A percentile compares a stretch with the other conserved stretches of the same genome.
Evolutionary conservation across 768 basidiomycete genomes (phyloP).

Genomic region (Kondoa malvinella): DNA sequence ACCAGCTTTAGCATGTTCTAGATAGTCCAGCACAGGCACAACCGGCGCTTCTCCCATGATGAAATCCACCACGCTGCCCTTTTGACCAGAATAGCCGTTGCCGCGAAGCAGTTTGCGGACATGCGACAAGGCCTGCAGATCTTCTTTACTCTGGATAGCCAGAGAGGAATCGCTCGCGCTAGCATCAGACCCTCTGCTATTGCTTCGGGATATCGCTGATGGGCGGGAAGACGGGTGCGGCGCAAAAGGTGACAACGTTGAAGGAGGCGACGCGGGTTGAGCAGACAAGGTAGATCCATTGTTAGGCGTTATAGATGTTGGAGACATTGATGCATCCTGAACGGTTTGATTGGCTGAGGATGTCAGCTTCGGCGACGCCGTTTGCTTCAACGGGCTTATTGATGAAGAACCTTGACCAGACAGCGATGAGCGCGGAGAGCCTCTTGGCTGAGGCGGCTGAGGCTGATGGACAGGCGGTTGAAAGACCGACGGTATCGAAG

Average conservation of each 20-base stretch:
- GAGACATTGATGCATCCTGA: no score
- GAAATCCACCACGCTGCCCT: not conserved
- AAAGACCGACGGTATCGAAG: not conserved
- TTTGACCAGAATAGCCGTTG: not conserved
- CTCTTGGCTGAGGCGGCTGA: not conserved
- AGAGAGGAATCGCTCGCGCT: not conserved
- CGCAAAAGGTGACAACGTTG: not conserved
- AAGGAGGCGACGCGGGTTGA: not conserved
- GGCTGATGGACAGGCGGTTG: not conserved
- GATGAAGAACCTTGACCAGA: no score
- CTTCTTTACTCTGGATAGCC: slow-evolving; percentile 20
- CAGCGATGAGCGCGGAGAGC: no score
- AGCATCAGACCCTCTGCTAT: not conserved
- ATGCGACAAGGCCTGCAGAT: slow-evolving; percentile 20
- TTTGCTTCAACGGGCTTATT: no score
- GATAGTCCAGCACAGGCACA: not conserved
- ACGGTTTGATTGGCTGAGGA: no score
- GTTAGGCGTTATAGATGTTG: not conserved
- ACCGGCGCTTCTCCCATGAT: not conserved
- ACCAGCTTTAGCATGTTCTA: not conserved
- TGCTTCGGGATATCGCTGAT: not conserved
- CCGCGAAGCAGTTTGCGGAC: slow-evolving; percentile 17
- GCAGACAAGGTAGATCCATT: not conserved
- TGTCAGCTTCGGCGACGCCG: no score
- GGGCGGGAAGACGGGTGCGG: not conserved